phyloP scores from a whole-genome alignment of 2,329 filamentous ascomycete species.

The Sporothrix pseudoabietina region DNA sequence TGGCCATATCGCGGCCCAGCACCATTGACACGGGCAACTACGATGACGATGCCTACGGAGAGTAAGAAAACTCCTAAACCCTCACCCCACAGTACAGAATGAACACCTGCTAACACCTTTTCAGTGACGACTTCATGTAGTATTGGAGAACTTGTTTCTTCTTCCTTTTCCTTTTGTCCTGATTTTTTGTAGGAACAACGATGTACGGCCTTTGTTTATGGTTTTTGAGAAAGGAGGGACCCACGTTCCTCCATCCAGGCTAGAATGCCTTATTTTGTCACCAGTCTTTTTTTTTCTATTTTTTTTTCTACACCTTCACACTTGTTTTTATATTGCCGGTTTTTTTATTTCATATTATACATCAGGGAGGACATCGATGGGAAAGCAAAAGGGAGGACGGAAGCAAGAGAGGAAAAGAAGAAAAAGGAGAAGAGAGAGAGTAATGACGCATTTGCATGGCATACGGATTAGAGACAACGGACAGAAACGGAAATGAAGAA shows the following conservation, averaged over 20 bases:
- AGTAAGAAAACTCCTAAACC: constrained; percentile 59
- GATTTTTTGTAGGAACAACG: constrained; percentile 25
- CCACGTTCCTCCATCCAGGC: not conserved
- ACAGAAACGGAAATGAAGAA: not conserved
- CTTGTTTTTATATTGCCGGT: constrained; percentile 20
- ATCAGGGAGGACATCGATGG: not conserved
- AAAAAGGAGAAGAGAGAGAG: not conserved
- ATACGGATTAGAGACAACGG: not conserved
- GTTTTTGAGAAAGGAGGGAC: not conserved
- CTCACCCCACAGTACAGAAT: not conserved
- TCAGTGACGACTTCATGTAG: constrained; percentile 74
- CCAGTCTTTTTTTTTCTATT: constrained; percentile 17
- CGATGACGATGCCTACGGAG: constrained; percentile 72
- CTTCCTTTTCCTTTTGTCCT: constrained; percentile 24
- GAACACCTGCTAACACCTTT: constrained; percentile 12
- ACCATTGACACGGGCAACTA: constrained; percentile 71
- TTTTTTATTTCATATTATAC: constrained; percentile 14
- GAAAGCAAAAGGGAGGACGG: not conserved
- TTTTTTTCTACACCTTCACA: not conserved
- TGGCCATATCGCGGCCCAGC: constrained; percentile 67
- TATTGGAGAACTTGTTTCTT: constrained; percentile 47
- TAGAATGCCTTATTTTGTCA: not conserved
- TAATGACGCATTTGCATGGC: constrained; percentile 25
- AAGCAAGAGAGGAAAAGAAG: not conserved
- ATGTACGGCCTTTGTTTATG: constrained; percentile 17